Base-by-base conservation (phyloP, 805 yeast species). In the Priceomyces carsonii region DNA sequence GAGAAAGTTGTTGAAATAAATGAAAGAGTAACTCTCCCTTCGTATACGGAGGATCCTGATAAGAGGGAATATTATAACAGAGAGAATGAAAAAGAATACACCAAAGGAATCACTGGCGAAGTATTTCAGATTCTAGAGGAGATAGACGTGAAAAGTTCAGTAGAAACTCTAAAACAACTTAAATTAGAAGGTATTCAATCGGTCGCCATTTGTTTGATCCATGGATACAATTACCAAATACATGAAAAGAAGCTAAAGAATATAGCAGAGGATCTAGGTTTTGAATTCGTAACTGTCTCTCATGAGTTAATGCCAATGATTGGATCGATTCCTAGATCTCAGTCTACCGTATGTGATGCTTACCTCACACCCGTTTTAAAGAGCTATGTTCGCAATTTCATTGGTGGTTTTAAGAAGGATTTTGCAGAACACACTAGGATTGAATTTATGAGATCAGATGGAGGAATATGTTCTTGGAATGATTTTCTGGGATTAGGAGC, bases 331-430 rank as follows among this genome's bases (percentile, higher is more conserved):
- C 75, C 85, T 15, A 69, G 95, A 38, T 85, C 90, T 1, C 82
- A 83, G 44, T 84, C 93, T 9, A 73, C 89, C 1, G 77, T 80
- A n/a, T 90, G 87, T 1, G 95, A 87, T 61, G 88, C 95, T 1
- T 86, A 86, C 54, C 61, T 87, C 33, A 83, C 93, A 1, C 95
- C 95, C 2, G 85, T 80, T 29, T 82, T 86, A 32, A 70, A 77
- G 43, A 73, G 75, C 18, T 86, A 86, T 51, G 59, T 85, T 25
- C 51, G 66, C 12, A 75, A 80, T 12, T 82, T 86, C 48, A 75
- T 77, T 33, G 51, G 67, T 2, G 93, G 93, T 3, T 70, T 86
- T 40, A 59, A 59, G 15, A 75, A 76, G 29, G 78, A 78, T 39
- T 41, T 49, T n/a, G 55, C 53, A 15, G 51, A 55, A 8, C 47